phyloP scores from a whole-genome alignment of 805 yeast genomes.

The Alloascoidea africana region DNA sequence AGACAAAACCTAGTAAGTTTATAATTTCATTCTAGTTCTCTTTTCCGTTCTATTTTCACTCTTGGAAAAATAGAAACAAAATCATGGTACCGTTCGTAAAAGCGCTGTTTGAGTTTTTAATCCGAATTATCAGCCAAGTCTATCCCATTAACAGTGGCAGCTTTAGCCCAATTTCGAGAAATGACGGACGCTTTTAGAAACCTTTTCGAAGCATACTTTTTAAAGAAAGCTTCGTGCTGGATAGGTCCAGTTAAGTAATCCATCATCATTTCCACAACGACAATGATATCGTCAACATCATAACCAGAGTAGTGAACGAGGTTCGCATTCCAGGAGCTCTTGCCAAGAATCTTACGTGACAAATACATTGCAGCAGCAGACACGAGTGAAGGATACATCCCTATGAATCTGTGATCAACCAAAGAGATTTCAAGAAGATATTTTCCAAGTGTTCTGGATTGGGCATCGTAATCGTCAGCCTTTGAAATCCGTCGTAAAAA shows the following conservation, averaged over 20 bases:
- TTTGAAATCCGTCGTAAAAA: slow-evolving; percentile 78
- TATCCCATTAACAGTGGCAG: slow-evolving; percentile 12
- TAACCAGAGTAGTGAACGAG: slow-evolving; percentile 84
- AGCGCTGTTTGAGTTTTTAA: too few species aligned
- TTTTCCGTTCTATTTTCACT: too few species aligned
- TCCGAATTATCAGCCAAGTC: background rate
- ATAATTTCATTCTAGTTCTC: too few species aligned
- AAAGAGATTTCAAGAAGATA: slow-evolving; percentile 66
- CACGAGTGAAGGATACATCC: slow-evolving; percentile 58
- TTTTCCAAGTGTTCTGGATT: slow-evolving; percentile 73
- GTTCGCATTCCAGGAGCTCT: slow-evolving; percentile 59
- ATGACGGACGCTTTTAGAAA: slow-evolving; percentile 74
- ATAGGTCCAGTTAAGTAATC: slow-evolving; percentile 70
- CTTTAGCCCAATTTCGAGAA: slow-evolving; percentile 75
- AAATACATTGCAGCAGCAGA: slow-evolving; percentile 85
- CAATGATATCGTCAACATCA: slow-evolving; percentile 53
- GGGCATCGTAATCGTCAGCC: slow-evolving; percentile 81
- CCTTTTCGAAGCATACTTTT: slow-evolving; percentile 80
- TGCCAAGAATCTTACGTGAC: slow-evolving; percentile 59
- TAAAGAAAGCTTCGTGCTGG: slow-evolving; percentile 83
- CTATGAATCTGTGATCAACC: slow-evolving; percentile 63
- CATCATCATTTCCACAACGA: slow-evolving; percentile 59
- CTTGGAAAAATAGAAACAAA: too few species aligned
- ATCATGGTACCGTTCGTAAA: too few species aligned
- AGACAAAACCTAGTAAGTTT: too few species aligned